Percentiles rank a stretch among this genome's conserved stretches.
phyloP scores from a whole-genome alignment of 2,329 filamentous ascomycete species.

The Aspergillus neoniger region DNA sequence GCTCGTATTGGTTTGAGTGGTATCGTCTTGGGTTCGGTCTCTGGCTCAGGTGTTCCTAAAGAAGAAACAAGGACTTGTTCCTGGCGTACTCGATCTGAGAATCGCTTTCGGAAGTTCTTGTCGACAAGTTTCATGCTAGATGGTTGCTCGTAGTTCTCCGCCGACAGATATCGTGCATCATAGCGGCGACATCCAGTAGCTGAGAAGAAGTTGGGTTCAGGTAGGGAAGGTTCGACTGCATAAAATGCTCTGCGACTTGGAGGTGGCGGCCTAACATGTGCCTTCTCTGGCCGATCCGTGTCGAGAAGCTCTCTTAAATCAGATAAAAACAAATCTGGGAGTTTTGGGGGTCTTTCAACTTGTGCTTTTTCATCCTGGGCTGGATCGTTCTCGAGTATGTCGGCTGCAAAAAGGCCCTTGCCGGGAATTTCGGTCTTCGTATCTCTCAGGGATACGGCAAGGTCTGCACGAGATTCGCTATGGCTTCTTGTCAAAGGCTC shows the following conservation, averaged over 20 bases:
- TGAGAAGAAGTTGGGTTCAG: conserved; percentile 21
- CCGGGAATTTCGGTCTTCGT: not conserved
- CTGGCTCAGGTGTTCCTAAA: not conserved
- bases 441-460: not conserved
- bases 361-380: not conserved
- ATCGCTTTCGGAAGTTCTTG: conserved; percentile 40
- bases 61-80: conserved; percentile 18
- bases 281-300: not conserved
- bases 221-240: conserved; percentile 10
- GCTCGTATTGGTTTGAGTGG: not conserved
- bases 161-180: conserved; percentile 19
- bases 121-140: conserved; percentile 34
- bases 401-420: not conserved
- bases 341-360: not conserved
- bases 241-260: not conserved
- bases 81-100: conserved; percentile 34
- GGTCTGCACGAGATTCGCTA: not conserved
- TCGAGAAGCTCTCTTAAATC: conserved; percentile 18
- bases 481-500: not conserved
- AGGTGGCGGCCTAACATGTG: not conserved
- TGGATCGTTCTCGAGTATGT: not conserved
- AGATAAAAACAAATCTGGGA: conserved; percentile 15
- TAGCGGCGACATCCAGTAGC: conserved; percentile 14
- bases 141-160: conserved; percentile 23
- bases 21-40: not conserved